phyloP scores from a whole-genome alignment of 306 rosid genomes.

The Fagus sylvatica region DNA sequence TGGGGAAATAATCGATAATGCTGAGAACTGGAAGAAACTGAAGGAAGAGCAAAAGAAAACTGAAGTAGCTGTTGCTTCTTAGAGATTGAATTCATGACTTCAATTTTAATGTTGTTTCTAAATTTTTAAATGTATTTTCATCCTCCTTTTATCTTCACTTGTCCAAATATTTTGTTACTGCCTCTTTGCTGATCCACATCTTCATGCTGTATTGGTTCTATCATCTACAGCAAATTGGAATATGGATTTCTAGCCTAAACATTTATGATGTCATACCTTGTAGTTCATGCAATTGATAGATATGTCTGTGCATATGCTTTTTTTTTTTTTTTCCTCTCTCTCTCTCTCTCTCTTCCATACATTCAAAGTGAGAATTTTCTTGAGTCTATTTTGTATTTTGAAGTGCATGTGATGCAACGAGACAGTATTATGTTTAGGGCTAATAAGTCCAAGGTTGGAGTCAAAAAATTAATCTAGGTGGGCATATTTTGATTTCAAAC shows the following conservation, averaged over 20 bases:
- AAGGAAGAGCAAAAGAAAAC: constrained; percentile 58
- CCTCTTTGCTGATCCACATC: constrained; percentile 19
- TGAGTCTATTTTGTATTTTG: background rate
- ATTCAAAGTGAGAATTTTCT: background rate
- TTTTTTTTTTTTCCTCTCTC: background rate
- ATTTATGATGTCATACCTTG: background rate
- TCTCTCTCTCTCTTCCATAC: background rate
- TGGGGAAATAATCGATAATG: constrained; percentile 75
- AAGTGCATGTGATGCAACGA: background rate
- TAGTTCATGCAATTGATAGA: background rate
- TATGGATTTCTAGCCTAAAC: background rate
- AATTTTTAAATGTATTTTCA: constrained; percentile 31
- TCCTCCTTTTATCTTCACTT: constrained; percentile 16
- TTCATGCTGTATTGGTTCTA: constrained; percentile 6
- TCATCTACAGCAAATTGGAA: background rate
- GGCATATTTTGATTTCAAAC: too few relatives aligned
- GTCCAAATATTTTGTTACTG: constrained; percentile 23
- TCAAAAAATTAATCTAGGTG: too few relatives aligned
- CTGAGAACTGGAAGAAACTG: constrained; percentile 78
- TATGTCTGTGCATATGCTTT: background rate
- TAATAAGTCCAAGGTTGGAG: too few relatives aligned
- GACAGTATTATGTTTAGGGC: background rate
- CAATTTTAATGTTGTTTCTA: constrained; percentile 33
- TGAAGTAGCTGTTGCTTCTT: constrained; percentile 65
- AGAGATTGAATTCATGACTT: constrained; percentile 29